Evolutionary conservation across 164 flowering plant species (phyloP).

Genomic region (Platanus orientalis): DNA sequence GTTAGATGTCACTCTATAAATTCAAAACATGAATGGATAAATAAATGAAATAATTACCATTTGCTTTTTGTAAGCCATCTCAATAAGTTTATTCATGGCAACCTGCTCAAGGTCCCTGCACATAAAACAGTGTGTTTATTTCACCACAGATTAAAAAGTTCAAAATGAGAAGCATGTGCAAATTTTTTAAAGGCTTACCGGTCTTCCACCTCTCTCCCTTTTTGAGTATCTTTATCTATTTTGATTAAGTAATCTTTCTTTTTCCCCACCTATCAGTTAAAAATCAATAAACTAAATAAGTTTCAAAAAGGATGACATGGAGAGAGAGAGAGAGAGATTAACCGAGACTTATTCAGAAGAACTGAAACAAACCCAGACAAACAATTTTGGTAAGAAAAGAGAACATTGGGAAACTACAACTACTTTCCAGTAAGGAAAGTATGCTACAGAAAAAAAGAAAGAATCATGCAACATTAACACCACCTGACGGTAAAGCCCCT

Average conservation of each 20-base stretch:
- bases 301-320: background rate
- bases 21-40: no score
- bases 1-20: background rate
- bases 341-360: no score
- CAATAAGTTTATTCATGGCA: conserved; percentile 73
- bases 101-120: conserved; percentile 69
- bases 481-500: conserved; percentile 55
- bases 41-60: conserved; percentile 69
- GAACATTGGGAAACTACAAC: no score
- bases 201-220: conserved; percentile 32
- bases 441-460: conserved; percentile 2
- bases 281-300: background rate
- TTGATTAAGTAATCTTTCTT: conserved; percentile 44
- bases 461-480: conserved; percentile 1
- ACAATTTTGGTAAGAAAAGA: no score
- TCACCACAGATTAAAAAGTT: conserved; percentile 1
- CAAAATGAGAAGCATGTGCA: conserved; percentile 4
- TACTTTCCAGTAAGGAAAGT: background rate
- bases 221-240: conserved; percentile 37
- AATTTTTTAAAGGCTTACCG: conserved; percentile 29
- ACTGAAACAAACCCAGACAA: no score
- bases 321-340: background rate
- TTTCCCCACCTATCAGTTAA: conserved; percentile 37
- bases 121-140: conserved; percentile 7
- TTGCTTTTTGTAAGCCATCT: conserved; percentile 65